Conservation (phyloP, 306 rosid genomes). For the Quercus robur region DNA sequence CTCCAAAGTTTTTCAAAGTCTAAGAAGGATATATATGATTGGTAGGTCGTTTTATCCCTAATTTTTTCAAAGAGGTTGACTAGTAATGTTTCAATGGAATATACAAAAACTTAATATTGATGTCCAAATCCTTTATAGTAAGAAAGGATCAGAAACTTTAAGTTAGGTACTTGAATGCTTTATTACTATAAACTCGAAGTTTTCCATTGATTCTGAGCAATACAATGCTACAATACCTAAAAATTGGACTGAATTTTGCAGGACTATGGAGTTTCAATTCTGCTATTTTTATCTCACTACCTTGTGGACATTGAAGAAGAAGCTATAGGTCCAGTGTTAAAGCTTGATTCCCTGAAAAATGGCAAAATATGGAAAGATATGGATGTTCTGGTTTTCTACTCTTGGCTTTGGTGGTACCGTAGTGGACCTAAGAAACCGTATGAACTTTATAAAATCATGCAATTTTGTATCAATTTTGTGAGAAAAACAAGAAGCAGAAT, state of each 20-base stretch:
- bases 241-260: background rate
- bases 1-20: no score
- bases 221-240: background rate
- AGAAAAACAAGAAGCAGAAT: background rate
- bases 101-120: no score
- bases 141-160: no score
- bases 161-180: no score
- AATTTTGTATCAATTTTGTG: background rate
- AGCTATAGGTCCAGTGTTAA: slow-evolving; percentile 46
- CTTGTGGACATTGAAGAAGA: slow-evolving; percentile 66
- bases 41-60: no score
- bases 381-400: slow-evolving; percentile 49
- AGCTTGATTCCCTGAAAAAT: slow-evolving; percentile 49
- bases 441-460: slow-evolving; percentile 6
- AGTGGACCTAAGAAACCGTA: slow-evolving; percentile 60
- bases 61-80: no score
- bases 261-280: slow-evolving; percentile 5
- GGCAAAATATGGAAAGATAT: no score
- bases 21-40: no score
- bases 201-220: no score
- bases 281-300: slow-evolving; percentile 24
- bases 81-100: no score
- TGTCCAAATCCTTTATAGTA: no score
- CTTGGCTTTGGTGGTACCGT: slow-evolving; percentile 90
- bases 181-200: no score